A percentile compares a stretch with the other conserved stretches of the same genome.
phyloP scores from a whole-genome alignment of 192 early-diverging fungal species.

The Coemansia sp. region DNA sequence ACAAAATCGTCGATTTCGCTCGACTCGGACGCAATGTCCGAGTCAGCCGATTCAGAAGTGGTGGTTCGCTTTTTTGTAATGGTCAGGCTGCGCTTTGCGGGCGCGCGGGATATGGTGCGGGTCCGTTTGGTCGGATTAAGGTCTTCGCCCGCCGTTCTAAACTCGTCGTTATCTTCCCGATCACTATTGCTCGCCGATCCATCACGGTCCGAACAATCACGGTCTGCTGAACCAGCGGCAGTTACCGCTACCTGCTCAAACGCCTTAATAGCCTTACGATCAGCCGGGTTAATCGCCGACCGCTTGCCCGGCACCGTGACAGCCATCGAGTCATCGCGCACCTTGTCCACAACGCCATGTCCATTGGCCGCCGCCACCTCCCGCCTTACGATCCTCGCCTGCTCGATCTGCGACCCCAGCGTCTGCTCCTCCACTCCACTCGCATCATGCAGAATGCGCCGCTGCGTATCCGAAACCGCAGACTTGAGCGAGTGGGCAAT shows the following conservation, averaged over 20 bases:
- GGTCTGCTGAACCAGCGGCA: too few relatives aligned
- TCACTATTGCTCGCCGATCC: background rate
- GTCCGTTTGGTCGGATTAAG: background rate
- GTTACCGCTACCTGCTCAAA: slow-evolving; percentile 25
- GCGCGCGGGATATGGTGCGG: background rate
- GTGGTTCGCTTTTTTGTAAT: background rate
- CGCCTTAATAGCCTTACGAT: slow-evolving; percentile 27
- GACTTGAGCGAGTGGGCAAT: slow-evolving; percentile 65
- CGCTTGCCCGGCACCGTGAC: slow-evolving; percentile 21
- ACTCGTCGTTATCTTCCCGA: slow-evolving; percentile 1
- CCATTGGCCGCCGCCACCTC: slow-evolving; percentile 29
- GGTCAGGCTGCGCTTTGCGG: slow-evolving; percentile 6
- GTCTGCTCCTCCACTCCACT: slow-evolving; percentile 1
- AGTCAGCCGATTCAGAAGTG: background rate
- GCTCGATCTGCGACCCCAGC: slow-evolving; percentile 18
- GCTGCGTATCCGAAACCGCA: slow-evolving; percentile 33
- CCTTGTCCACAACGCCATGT: background rate
- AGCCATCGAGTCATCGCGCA: background rate
- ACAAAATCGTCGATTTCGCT: background rate
- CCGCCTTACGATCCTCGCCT: slow-evolving; percentile 17
- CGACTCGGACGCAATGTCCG: background rate
- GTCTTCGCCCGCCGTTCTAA: slow-evolving; percentile 5
- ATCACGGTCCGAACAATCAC: background rate
- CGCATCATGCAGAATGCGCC: slow-evolving; percentile 14
- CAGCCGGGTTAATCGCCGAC: slow-evolving; percentile 18